Conservation (phyloP, 306 rosid genomes). For the barrel medic (Medicago truncatula) region DNA sequence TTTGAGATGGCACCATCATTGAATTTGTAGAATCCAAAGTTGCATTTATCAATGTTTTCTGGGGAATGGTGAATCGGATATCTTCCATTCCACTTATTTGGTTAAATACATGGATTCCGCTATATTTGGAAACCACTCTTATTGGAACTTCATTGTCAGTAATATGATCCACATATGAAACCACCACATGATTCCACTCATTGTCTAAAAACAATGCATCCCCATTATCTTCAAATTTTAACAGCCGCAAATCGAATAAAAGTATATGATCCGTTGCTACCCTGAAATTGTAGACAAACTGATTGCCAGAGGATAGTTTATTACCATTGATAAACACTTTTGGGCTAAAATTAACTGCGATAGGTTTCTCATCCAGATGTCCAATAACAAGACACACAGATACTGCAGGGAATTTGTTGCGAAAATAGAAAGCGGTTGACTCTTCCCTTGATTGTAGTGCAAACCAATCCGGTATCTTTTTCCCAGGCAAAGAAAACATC, state of each 20-base stretch:
- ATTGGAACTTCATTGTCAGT: neutral
- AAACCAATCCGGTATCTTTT: conserved; percentile 29
- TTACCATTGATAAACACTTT: conserved; percentile 19
- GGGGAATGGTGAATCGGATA: conserved; percentile 2
- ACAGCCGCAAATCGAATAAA: neutral
- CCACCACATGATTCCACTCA: conserved; percentile 35
- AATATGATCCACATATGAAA: conserved; percentile 1
- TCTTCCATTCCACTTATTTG: neutral
- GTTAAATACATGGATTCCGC: conserved; percentile 1
- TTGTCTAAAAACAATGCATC: neutral
- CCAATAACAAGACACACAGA: neutral
- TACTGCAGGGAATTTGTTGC: conserved; percentile 17
- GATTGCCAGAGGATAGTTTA: too few species aligned
- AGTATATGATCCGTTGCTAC: neutral
- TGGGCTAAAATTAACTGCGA: neutral
- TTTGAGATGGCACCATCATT: too few species aligned
- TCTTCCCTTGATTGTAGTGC: neutral
- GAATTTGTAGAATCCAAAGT: too few species aligned
- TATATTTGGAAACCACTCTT: neutral
- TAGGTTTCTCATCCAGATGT: neutral
- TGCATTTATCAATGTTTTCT: neutral
- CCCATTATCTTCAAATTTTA: neutral
- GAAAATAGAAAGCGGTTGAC: conserved; percentile 32
- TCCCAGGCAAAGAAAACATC: conserved; percentile 9
- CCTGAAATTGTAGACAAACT: conserved; percentile 4